Base-by-base conservation (phyloP, 2,329 filamentous ascomycete species). In the Trichoderma koningiopsis region DNA sequence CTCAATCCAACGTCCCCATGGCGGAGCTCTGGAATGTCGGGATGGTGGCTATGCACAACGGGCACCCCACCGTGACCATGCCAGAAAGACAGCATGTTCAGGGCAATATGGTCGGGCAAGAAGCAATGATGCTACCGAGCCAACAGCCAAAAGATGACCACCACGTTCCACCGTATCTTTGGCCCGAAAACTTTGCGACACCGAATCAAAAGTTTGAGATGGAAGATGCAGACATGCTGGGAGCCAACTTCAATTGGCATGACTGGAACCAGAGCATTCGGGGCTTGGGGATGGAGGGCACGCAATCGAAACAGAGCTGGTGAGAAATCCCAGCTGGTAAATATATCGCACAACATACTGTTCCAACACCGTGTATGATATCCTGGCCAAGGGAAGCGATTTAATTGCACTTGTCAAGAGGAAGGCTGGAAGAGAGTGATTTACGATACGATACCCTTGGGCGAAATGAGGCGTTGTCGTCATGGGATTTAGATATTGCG, bases 211-310 rank as follows among this genome's bases (percentile, higher is more conserved):
- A 72, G 40, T 76, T 77, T 35, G 70, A 74, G 4, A 53, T 71
- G 7, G 79, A 80, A 59, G 78, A 81, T 29, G 73, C 78, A 55
- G 82, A 82, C 43, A 79, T 82, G 74, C 73, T 81, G 69, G 81
- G 82, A 2, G 77, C 79, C 3, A 79, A 81, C 7, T 85, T 85
- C 69, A 80, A 85, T 71, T 86, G 84, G 84, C 81, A 84, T 60
- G 81, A 81, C 68, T 86, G 83, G 81, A 82, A 81, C 68, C 79
- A 83, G 68, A 82, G 74, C 71, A 78, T 83, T 55, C 77, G 77
- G 33, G 80, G 79, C 0, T 70, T 82, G 67, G 81, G 81, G 73
- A 78, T 79, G 73, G 77, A 75, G 59, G 74, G 72, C 33, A 71
- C 71, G 0, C 74, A 75, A 52, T 63, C 72, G 5, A 73, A 66